phyloP scores from a whole-genome alignment of 805 yeast species.

The Saccharomycopsis javanensis region DNA sequence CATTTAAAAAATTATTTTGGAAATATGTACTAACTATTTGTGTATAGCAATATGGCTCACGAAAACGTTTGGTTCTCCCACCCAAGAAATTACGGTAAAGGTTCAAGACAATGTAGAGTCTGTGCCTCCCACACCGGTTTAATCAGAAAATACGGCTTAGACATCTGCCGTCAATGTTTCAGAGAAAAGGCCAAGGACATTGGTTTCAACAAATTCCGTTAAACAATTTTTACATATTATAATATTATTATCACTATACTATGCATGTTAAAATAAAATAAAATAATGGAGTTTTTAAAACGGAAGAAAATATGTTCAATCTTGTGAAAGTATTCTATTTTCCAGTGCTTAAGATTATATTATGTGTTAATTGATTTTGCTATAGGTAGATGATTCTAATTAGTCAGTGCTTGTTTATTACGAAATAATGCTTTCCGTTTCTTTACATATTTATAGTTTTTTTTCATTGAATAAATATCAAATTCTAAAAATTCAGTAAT shows the following conservation, averaged over 20 bases:
- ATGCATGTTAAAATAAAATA: background rate
- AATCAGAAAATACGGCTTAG: slow-evolving; percentile 99
- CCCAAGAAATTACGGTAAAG: slow-evolving; percentile 99
- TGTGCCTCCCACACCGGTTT: slow-evolving; percentile 98
- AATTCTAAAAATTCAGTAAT: background rate
- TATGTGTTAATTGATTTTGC: background rate
- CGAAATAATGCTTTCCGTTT: background rate
- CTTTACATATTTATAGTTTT: background rate
- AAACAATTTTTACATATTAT: slow-evolving; percentile 29
- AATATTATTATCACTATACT: background rate
- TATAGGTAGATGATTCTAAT: background rate
- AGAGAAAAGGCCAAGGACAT: slow-evolving; percentile 99
- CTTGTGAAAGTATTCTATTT: background rate
- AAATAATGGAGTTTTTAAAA: background rate
- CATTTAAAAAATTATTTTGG: too few species aligned
- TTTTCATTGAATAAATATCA: background rate
- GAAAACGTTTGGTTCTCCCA: slow-evolving; percentile 99
- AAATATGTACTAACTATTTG: slow-evolving; percentile 7
- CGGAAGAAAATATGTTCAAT: background rate
- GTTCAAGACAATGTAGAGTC: slow-evolving; percentile 99
- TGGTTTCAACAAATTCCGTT: slow-evolving; percentile 98
- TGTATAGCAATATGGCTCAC: slow-evolving; percentile 84
- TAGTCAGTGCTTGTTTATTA: background rate
- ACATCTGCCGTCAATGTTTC: slow-evolving; percentile 99
- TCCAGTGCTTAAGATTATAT: background rate